Conservation (phyloP, 768 basidiomycete species). For the Phylloporus sp. region DNA sequence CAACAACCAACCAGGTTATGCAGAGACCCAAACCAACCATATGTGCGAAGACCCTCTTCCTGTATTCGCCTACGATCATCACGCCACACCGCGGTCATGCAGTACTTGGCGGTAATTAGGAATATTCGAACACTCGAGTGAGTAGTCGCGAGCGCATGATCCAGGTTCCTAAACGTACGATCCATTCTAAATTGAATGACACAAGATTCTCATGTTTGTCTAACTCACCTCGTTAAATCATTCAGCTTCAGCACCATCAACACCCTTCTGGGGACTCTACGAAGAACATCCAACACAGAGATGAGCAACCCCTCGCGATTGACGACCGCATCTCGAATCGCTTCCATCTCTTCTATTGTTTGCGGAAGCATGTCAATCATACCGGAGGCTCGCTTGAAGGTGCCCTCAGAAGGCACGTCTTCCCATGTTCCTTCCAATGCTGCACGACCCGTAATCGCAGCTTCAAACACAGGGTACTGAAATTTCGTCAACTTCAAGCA, state of each 20-base stretch:
- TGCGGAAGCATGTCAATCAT: slow-evolving; percentile 74
- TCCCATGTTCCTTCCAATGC: slow-evolving; percentile 63
- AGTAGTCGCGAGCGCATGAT: slow-evolving; percentile 84
- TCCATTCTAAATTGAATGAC: background rate
- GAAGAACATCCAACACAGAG: slow-evolving; percentile 83
- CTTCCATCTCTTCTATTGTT: slow-evolving; percentile 73
- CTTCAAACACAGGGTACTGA: slow-evolving; percentile 92
- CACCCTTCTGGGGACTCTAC: slow-evolving; percentile 80
- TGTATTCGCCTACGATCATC: slow-evolving; percentile 58
- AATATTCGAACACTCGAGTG: slow-evolving; percentile 86
- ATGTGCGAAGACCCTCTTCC: slow-evolving; percentile 45
- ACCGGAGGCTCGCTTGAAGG: slow-evolving; percentile 61
- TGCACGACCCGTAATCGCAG: slow-evolving; percentile 84
- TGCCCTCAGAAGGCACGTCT: slow-evolving; percentile 29
- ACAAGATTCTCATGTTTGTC: background rate
- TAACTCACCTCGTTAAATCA: slow-evolving; percentile 68
- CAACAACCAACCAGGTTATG: slow-evolving; percentile 58
- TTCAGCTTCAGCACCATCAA: slow-evolving; percentile 85
- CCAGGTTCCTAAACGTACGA: slow-evolving; percentile 57
- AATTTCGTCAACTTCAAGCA: slow-evolving; percentile 3
- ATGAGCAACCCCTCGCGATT: slow-evolving; percentile 77
- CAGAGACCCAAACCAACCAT: slow-evolving; percentile 44
- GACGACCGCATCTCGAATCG: slow-evolving; percentile 78
- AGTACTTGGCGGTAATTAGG: slow-evolving; percentile 87
- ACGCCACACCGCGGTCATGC: slow-evolving; percentile 73